Base-by-base conservation (phyloP, 31 red algal genomes). In the Asparagopsis taxiformis region DNA sequence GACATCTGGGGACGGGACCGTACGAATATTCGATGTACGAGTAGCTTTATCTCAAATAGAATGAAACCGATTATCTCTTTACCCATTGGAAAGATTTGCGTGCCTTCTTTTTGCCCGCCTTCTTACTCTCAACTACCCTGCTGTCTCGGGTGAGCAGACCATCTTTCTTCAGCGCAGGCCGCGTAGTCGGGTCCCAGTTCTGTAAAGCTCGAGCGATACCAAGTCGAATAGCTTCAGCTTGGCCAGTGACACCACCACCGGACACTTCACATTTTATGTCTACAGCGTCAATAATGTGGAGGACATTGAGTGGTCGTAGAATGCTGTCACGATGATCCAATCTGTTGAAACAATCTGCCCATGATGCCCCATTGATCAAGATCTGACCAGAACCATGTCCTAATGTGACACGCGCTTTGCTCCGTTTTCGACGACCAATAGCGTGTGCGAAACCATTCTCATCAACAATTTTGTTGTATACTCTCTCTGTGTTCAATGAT, bases 41-140 rank as follows among this genome's bases (percentile, higher is more conserved):
- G 9, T 36, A 13, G 38, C 51, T 9, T 46, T 70, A 57, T 62
- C 74, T 9, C 59, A 55, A 55, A 29, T 54, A 17, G 38, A 66
- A 66, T 11, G 17, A 16, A 11, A 16, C 44, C 17, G 7, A 41
- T 37, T 68, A 90, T 72, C 85, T 65, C 31, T 90, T 90, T 6
- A 80, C 73, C 89, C 89, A 93, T 69, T 87, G 82, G 28, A 57
- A 56, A 30, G 67, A 43, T 22, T 79, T 68, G 51, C 89, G 74
- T 26, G 89, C 89, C 52, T 93, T 93, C 48, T 60, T 77, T 3
- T 72, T 36, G 21, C 89, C 89, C 38, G 65, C 73, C 53, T 93
- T 93, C 59, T 93, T 93, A 19, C 34, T 36, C 70, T 93, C 89
- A 26, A 93, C 89, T 46, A 84, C 65, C 41, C 89, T 50, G 21